Base-by-base conservation (phyloP, 1,139 yeast genomes). In the Kluyveromyces marxianus region DNA sequence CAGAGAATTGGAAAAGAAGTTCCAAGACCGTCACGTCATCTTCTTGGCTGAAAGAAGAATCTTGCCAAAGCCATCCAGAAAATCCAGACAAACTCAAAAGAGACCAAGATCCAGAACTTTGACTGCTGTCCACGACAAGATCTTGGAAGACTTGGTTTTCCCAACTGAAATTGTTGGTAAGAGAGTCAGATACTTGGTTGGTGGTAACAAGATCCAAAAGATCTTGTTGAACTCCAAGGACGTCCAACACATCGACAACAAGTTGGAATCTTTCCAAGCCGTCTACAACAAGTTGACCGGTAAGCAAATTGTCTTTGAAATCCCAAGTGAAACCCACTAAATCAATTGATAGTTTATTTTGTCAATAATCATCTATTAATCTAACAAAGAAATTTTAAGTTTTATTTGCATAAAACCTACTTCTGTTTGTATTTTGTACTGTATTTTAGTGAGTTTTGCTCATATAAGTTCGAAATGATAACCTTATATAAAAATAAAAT, bases 31-130 rank as follows among this genome's bases (percentile, higher is more conserved):
- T 76, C 97, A 92, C 75, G 97, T 92, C 75, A 94, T 92, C 66
- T 89, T 92, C 87, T 83, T 92, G 70, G 98, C 97, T 70, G 97
- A 92, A 81, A 89, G 98, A 82, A 90, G 97, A 81, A 92, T 92
- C 78, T 82, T 94, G 72, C 97, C 97, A 79, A 90, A 89, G 83
- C 83, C 88, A 65, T 83, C 86, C 69, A 84, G 90, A 77, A 81
- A 80, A 67, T 81, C 96, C 56, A 86, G 90, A 81, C 85, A 83
- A 74, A 77, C 75, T 67, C 98, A 92, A 81, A 90, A 92, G 92
- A 92, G 98, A 83, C 98, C 98, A 75, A 87, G 96, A 81, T 90
- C 97, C 68, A 89, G 98, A 85, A 92, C 98, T 69, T 83, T 92
- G 75, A 83, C 97, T 67, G 89, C 97, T 69, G 98, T 92, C 64